These are phyloP conservation scores for Lippia alba DNA, from an alignment of 305 asterid genomes.

Conservation along the genomic window DNA sequence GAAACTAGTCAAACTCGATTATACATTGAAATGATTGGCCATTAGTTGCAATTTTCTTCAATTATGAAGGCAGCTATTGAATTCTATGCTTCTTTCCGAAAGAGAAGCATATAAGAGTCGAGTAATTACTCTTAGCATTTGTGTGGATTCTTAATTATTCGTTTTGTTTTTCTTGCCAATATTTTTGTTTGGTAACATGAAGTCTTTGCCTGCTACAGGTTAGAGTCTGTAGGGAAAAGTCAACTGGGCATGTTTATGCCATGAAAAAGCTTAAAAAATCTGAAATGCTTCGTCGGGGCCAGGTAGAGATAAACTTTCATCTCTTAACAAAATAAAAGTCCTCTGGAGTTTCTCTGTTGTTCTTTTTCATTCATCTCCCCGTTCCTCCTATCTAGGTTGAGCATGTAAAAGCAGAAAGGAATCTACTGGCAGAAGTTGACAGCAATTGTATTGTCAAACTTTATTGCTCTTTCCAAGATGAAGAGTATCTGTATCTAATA, in stretches of 20 bases:
- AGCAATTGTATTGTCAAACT: conserved; percentile 95
- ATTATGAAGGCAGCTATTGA: conserved; percentile 6
- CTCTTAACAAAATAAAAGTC: conserved; percentile 24
- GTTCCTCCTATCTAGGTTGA: conserved; percentile 62
- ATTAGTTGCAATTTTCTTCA: conserved; percentile 1
- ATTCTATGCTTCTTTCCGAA: conserved; percentile 14
- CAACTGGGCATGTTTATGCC: conserved; percentile 87
- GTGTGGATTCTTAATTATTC: conserved; percentile 18
- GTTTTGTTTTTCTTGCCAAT: conserved; percentile 17
- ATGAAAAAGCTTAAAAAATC: conserved; percentile 97
- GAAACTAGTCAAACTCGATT: conserved; percentile 6
- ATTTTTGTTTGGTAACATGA: conserved; percentile 9
- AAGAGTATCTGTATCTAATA: conserved; percentile 85
- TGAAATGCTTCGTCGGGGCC: conserved; percentile 98
- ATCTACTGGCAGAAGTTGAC: conserved; percentile 91
- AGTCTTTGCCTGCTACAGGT: conserved; percentile 53
- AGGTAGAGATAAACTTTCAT: conserved; percentile 52
- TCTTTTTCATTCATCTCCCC: conserved; percentile 32
- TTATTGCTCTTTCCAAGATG: conserved; percentile 96
- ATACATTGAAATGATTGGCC: conserved; percentile 12
- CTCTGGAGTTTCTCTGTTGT: conserved; percentile 31
- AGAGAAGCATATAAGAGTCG: conserved; percentile 8
- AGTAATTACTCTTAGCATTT: not conserved
- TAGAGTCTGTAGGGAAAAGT: conserved; percentile 85
- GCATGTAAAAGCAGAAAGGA: conserved; percentile 94